A percentile compares a stretch with the other conserved stretches of the same genome.
These are phyloP conservation scores for Pseudopithomyces maydicus DNA, from an alignment of 2,329 filamentous ascomycete genomes.

Conservation along the genomic window DNA sequence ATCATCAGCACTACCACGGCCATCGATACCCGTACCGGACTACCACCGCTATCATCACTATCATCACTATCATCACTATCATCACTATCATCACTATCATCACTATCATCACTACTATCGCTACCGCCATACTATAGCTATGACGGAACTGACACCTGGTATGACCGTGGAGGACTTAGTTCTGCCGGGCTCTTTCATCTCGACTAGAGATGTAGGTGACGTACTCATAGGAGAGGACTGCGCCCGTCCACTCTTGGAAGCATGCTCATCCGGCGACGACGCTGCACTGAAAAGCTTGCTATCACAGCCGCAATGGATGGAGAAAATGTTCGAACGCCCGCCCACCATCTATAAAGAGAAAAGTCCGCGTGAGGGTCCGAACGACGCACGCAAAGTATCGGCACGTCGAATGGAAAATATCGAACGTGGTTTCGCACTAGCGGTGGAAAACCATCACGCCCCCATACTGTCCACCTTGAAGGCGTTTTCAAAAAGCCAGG, in stretches of 20 bases:
- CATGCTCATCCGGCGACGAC: constrained; percentile 18
- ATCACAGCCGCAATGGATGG: constrained; percentile 14
- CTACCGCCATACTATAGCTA: constrained; percentile 2
- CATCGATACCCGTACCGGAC: not conserved
- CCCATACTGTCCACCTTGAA: constrained; percentile 17
- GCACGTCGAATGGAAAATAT: constrained; percentile 10
- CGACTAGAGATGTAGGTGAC: constrained; percentile 13
- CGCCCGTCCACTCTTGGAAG: constrained; percentile 14
- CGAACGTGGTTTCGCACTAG: constrained; percentile 13
- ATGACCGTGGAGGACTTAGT: constrained; percentile 3
- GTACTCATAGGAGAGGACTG: constrained; percentile 16
- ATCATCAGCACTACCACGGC: not conserved
- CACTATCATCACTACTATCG: constrained; percentile 1
- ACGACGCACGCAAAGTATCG: constrained; percentile 11
- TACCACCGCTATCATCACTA: not conserved
- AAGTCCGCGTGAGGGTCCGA: constrained; percentile 8
- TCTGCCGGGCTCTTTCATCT: constrained; percentile 4
- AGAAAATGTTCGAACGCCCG: constrained; percentile 12
- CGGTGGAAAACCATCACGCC: constrained; percentile 14
- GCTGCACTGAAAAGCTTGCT: constrained; percentile 15
- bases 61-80: not conserved
- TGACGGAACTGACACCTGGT: not conserved
- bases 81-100: not conserved
- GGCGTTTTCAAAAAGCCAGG: constrained; percentile 14
- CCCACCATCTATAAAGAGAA: constrained; percentile 10